Evolutionary conservation across 163 green algal species (phyloP).

Genomic region (Coccomyxa subellipsoidea): DNA sequence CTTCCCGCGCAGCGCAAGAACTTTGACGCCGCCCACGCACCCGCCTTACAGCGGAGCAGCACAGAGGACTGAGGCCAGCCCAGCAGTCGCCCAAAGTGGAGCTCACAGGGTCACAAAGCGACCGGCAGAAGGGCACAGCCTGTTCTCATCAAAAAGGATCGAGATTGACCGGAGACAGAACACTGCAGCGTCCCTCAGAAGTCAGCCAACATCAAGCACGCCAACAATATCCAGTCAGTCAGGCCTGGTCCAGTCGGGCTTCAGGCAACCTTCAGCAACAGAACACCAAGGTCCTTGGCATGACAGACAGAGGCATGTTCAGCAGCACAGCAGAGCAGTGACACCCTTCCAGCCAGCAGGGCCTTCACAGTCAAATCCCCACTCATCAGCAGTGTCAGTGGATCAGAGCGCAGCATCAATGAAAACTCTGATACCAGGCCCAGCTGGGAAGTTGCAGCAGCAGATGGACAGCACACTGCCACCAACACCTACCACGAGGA

Average conservation of each 20-base stretch:
- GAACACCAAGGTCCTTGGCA: not conserved
- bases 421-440: not conserved
- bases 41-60: not conserved
- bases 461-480: not conserved
- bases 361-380: not conserved
- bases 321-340: not conserved
- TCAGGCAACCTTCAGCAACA: not conserved
- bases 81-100: not conserved
- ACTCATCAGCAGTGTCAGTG: not conserved
- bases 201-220: not conserved
- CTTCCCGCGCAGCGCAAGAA: not conserved
- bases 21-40: not conserved
- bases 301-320: not conserved
- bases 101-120: not conserved
- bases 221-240: not conserved
- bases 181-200: not conserved
- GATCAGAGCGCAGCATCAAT: not conserved
- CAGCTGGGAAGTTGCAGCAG: not conserved
- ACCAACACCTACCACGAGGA: not conserved
- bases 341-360: not conserved
- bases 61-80: not conserved
- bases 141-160: not conserved
- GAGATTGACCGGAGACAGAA: not conserved
- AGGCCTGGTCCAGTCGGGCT: not conserved
- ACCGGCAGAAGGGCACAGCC: not conserved